These are phyloP conservation scores for Synchytrium microbalum DNA, from an alignment of 371 early-diverging fungal genomes.

Conservation along the genomic window DNA sequence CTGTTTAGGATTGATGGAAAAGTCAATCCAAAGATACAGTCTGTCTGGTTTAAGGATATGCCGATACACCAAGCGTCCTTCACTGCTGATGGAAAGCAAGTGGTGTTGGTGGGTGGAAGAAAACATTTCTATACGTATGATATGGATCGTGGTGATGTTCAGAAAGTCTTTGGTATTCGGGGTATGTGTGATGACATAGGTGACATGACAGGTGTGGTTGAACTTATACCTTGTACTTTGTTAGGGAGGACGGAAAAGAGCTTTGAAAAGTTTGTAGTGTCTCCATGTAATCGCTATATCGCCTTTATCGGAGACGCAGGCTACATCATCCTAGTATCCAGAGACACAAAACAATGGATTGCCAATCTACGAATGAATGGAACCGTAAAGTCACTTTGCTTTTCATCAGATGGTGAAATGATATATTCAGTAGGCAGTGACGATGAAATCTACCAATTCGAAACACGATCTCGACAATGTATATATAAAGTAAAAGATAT, in stretches of 20 bases:
- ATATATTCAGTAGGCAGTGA: slow-evolving; percentile 25
- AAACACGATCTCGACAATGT: slow-evolving; percentile 30
- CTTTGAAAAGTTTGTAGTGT: slow-evolving; percentile 22
- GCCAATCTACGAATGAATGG: slow-evolving; percentile 80
- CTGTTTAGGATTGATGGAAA: slow-evolving; percentile 87
- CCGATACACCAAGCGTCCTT: slow-evolving; percentile 69
- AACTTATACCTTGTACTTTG: background rate
- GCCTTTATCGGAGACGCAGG: slow-evolving; percentile 74
- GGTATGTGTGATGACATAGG: slow-evolving; percentile 39
- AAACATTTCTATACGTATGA: slow-evolving; percentile 75
- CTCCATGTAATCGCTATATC: slow-evolving; percentile 37
- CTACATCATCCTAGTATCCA: slow-evolving; percentile 67
- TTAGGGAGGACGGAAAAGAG: slow-evolving; percentile 29
- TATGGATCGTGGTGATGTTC: slow-evolving; percentile 67
- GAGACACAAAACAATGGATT: slow-evolving; percentile 73
- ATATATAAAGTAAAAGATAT: slow-evolving; percentile 69
- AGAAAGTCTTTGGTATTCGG: slow-evolving; percentile 59
- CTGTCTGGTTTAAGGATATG: slow-evolving; percentile 71
- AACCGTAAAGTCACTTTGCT: slow-evolving; percentile 43
- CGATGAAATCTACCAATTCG: slow-evolving; percentile 43
- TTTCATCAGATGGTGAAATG: slow-evolving; percentile 31
- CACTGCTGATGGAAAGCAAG: slow-evolving; percentile 60
- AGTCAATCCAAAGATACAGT: slow-evolving; percentile 79
- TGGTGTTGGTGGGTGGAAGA: slow-evolving; percentile 67
- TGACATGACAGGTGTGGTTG: slow-evolving; percentile 3